Evolutionary conservation across 768 basidiomycete genomes (phyloP).

Genomic region (Boletus reticuloceps): DNA sequence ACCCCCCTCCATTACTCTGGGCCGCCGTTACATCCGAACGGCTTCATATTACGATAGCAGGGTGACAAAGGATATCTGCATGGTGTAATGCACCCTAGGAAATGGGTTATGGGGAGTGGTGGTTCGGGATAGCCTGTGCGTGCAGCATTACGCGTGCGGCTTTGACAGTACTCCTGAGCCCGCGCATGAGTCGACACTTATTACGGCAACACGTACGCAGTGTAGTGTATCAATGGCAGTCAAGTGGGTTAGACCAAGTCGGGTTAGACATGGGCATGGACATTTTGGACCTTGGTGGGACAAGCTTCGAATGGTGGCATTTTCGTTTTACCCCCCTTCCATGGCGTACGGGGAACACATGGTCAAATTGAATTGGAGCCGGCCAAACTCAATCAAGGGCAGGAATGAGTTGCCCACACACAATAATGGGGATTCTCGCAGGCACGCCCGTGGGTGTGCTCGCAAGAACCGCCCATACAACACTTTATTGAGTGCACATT

Average conservation of each 20-base stretch:
- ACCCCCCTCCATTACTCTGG: no score
- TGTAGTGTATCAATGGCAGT: no score
- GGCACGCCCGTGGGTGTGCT: slow-evolving; percentile 2
- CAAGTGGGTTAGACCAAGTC: no score
- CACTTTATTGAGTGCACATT: no score
- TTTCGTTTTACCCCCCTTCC: no score
- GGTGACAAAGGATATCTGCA: no score
- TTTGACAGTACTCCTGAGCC: no score
- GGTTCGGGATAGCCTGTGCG: neutral
- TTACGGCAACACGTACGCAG: no score
- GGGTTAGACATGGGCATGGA: slow-evolving; percentile 4
- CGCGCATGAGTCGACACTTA: no score
- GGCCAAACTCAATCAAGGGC: slow-evolving; percentile 15
- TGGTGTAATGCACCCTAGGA: neutral
- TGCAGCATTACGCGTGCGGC: neutral
- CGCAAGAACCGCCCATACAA: neutral
- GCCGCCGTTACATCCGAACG: no score
- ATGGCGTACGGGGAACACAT: slow-evolving; percentile 1
- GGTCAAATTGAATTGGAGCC: slow-evolving; percentile 15
- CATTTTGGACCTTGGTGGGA: neutral
- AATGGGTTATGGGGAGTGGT: neutral
- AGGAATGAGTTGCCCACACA: slow-evolving; percentile 7
- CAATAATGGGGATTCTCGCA: neutral
- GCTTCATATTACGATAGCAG: no score
- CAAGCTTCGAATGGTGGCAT: neutral